Base-by-base conservation (phyloP, 2,329 filamentous ascomycete species). In the Alternaria brassicae region DNA sequence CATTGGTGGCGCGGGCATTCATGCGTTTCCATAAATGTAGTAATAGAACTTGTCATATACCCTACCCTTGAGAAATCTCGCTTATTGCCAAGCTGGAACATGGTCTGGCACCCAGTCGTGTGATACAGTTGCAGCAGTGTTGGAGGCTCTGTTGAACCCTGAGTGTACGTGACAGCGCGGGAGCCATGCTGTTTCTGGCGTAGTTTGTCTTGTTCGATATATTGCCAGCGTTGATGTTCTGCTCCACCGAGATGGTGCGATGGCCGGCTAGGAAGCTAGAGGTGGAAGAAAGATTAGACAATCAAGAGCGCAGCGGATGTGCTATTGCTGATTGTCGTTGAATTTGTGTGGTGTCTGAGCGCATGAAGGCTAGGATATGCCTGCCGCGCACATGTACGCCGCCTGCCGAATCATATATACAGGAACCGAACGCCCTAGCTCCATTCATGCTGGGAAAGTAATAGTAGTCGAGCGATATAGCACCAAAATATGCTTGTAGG, bases 341-440 rank as follows among this genome's bases (percentile, higher is more conserved):
- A 63, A 67, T 60, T 64, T 67, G 64, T 45, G 63, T 67, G 52
- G 63, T 49, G 62, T 67, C 62, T 63, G 60, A 72, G 63, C 65
- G 68, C 67, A 67, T 70, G 49, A 66, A 53, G 25, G 52, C 58
- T 50, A 58, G 65, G 58, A 62, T 59, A 58, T 60, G 49, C 60
- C 51, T 40, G 56, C 61, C 54, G 61, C 53, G 56, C 47, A 48
- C 54, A 61, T 58, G 48, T 41, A 32, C 63, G 63, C 58, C 32
- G 62, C 51, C 48, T 61, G 66, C 59, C 49, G 53, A 59, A 56
- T 58, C 57, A 72, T 68, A 72, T 58, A 54, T 56, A 67, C 41
- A 68, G 56, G 50, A 66, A 69, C 62, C 56, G 56, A 62, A 56
- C 61, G 58, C 59, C 68, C 49, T 50, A 63, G 65, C 63, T 54